These are phyloP conservation scores for Zoysia pacifica DNA, from an alignment of 176 grass and related monocot species.

Conservation along the genomic window DNA sequence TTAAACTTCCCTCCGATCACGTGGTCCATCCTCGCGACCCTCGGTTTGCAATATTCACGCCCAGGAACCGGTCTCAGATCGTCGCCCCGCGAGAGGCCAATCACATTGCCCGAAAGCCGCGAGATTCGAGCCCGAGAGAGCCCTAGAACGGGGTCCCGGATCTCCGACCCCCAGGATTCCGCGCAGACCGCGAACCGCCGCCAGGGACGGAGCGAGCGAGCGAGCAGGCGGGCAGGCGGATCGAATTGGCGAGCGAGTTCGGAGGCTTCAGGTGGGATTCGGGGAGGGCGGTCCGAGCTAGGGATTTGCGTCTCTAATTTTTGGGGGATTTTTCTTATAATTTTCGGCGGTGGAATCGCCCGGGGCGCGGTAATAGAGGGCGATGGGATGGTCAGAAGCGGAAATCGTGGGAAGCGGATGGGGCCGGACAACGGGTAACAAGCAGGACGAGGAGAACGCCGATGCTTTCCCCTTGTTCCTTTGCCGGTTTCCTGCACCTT, in stretches of 20 bases:
- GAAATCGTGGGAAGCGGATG: constrained; percentile 48
- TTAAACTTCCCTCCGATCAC: constrained; percentile 89
- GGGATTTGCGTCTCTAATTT: constrained; percentile 36
- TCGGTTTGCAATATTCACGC: constrained; percentile 23
- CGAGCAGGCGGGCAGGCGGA: constrained; percentile 22
- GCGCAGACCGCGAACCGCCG: not conserved
- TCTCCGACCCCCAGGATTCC: constrained; percentile 9
- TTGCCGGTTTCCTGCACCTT: constrained; percentile 20
- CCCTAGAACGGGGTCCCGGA: constrained; percentile 25
- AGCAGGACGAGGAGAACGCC: not conserved
- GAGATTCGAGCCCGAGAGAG: constrained; percentile 33
- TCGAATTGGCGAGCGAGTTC: not conserved
- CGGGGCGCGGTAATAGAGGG: constrained; percentile 24
- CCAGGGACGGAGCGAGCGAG: not conserved
- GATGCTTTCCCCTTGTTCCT: constrained; percentile 25
- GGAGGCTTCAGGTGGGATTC: constrained; percentile 29
- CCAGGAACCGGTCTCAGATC: not conserved
- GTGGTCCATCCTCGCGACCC: constrained; percentile 65
- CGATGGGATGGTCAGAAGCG: constrained; percentile 31
- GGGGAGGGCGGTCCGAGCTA: constrained; percentile 8
- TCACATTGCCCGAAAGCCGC: constrained; percentile 54
- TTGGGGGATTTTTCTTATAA: not conserved
- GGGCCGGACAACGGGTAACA: constrained; percentile 33
- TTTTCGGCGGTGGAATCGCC: constrained; percentile 2
- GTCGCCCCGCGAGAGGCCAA: not conserved